phyloP scores from a whole-genome alignment of 306 rosid genomes.

The Prosopis cineraria region DNA sequence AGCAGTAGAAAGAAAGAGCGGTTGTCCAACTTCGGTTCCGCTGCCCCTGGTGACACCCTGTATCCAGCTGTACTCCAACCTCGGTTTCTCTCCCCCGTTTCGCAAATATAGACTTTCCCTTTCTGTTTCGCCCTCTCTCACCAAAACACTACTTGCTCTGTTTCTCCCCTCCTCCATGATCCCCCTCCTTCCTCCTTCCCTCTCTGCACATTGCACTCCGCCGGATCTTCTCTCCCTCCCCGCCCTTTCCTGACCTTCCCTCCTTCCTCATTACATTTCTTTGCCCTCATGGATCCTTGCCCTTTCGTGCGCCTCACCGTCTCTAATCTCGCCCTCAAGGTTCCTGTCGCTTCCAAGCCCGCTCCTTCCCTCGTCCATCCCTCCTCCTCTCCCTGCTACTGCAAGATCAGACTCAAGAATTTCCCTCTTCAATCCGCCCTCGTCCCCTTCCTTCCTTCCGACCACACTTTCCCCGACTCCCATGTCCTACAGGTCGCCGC shows the following conservation, averaged over 20 bases:
- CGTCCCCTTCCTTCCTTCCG: conserved; percentile 60
- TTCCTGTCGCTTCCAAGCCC: conserved; percentile 76
- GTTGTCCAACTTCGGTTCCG: conserved; percentile 39
- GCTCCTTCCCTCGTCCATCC: conserved; percentile 77
- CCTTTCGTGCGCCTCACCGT: conserved; percentile 71
- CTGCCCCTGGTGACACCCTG: conserved; percentile 64
- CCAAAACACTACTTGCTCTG: too few species aligned
- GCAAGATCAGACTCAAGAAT: conserved; percentile 66
- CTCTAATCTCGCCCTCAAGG: conserved; percentile 67
- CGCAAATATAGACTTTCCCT: neutral
- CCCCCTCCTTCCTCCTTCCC: neutral
- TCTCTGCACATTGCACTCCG: neutral
- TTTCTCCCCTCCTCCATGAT: too few species aligned
- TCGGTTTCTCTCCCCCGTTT: neutral
- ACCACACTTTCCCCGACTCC: conserved; percentile 45
- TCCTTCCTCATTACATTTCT: neutral
- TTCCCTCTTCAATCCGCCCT: conserved; percentile 61
- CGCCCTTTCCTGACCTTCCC: neutral
- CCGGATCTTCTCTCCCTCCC: neutral
- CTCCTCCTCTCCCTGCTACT: conserved; percentile 73
- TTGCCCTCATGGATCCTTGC: conserved; percentile 73
- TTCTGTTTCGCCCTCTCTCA: neutral
- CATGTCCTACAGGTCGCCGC: conserved; percentile 55
- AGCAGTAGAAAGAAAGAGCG: neutral
- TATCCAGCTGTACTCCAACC: conserved; percentile 69